Conservation (phyloP, 495 filamentous ascomycete species). For the Echria macrotheca region DNA sequence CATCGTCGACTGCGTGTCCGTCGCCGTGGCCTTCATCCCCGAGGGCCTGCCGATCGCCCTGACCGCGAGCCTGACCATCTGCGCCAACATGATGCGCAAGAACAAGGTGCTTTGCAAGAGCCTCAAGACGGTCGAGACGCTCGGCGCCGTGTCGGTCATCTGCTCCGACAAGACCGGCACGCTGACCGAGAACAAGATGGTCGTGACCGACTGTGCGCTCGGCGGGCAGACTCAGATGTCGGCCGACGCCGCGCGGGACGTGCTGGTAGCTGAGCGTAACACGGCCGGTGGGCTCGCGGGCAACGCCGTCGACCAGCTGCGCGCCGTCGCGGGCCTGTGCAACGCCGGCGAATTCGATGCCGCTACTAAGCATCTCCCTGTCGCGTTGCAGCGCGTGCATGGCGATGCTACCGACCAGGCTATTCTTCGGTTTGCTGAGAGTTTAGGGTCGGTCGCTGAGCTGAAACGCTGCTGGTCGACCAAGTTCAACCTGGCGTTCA, state of each 20-base stretch:
- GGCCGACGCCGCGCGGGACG: slow-evolving; percentile 36
- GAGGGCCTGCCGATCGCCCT: slow-evolving; percentile 66
- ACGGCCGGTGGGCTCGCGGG: slow-evolving; percentile 24
- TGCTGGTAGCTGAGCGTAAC: slow-evolving; percentile 25
- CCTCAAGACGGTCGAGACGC: slow-evolving; percentile 63
- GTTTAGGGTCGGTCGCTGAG: slow-evolving; percentile 44
- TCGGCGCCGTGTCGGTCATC: slow-evolving; percentile 61
- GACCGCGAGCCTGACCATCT: slow-evolving; percentile 51
- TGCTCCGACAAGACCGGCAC: slow-evolving; percentile 70
- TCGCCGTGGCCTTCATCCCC: slow-evolving; percentile 68
- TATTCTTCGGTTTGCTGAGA: slow-evolving; percentile 61
- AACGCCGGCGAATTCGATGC: slow-evolving; percentile 68
- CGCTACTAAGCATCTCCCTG: slow-evolving; percentile 45
- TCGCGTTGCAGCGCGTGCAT: slow-evolving; percentile 53
- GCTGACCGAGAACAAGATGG: slow-evolving; percentile 60
- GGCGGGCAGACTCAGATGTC: slow-evolving; percentile 36
- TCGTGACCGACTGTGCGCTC: slow-evolving; percentile 50
- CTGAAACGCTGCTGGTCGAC: slow-evolving; percentile 49
- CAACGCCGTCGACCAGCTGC: slow-evolving; percentile 44
- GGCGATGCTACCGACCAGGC: slow-evolving; percentile 72
- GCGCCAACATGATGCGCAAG: slow-evolving; percentile 56
- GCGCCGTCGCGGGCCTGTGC: slow-evolving; percentile 53
- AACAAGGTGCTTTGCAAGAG: slow-evolving; percentile 62
- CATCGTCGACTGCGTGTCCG: slow-evolving; percentile 61
- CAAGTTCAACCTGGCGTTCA: slow-evolving; percentile 65